Percentiles rank a stretch among this genome's conserved stretches.
These are phyloP conservation scores for Cordyceps farinosa DNA, from an alignment of 2,329 filamentous ascomycete genomes.

Conservation along the genomic window DNA sequence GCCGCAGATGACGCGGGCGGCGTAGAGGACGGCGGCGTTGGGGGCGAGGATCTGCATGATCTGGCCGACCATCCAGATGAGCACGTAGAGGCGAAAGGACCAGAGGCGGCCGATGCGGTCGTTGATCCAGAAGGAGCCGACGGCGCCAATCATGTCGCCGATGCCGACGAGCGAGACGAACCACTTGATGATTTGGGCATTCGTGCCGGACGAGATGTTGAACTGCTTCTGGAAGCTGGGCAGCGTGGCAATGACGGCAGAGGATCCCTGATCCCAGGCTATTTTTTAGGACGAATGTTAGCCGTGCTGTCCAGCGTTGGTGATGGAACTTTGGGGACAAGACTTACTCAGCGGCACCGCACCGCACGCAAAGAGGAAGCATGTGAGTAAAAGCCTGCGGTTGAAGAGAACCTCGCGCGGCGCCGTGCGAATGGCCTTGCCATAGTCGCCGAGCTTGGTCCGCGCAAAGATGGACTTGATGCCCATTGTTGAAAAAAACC, in stretches of 20 bases:
- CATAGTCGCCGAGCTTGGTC: slow-evolving; percentile 13
- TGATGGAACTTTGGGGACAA: too few relatives aligned
- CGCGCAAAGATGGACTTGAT: slow-evolving; percentile 6
- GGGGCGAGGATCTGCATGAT: neutral
- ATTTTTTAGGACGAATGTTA: neutral
- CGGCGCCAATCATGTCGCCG: slow-evolving; percentile 21
- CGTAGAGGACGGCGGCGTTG: neutral
- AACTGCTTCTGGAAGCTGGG: slow-evolving; percentile 35
- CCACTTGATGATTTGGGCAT: slow-evolving; percentile 27
- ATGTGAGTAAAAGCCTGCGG: neutral
- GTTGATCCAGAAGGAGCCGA: slow-evolving; percentile 36
- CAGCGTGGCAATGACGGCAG: slow-evolving; percentile 30
- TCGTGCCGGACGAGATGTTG: slow-evolving; percentile 23
- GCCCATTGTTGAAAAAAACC: neutral
- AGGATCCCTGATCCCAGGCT: slow-evolving; percentile 25
- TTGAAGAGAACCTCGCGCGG: slow-evolving; percentile 14
- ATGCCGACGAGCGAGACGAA: slow-evolving; percentile 37
- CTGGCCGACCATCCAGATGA: neutral
- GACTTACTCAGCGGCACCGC: slow-evolving; percentile 14
- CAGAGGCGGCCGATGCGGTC: slow-evolving; percentile 12
- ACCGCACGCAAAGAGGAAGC: slow-evolving; percentile 3
- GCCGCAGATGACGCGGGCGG: neutral
- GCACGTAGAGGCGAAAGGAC: slow-evolving; percentile 12
- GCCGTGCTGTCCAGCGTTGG: neutral
- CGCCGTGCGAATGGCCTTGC: slow-evolving; percentile 1